Conservation (phyloP, 768 basidiomycete genomes). For the Boletus rubroflammeus region DNA sequence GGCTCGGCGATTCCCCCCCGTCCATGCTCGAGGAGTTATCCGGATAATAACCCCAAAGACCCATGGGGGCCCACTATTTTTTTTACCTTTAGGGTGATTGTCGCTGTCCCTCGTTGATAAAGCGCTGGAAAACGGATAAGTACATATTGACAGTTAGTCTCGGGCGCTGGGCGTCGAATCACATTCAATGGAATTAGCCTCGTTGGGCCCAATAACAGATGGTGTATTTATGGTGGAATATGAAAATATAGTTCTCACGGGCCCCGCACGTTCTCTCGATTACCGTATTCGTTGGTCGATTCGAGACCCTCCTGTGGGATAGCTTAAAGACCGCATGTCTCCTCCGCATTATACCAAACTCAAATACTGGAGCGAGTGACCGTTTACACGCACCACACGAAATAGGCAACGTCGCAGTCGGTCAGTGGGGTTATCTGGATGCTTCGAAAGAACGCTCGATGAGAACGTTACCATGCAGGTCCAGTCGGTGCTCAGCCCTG, state of each 20-base stretch:
- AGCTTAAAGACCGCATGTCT: not conserved
- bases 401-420: not conserved
- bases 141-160: not conserved
- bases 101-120: not conserved
- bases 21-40: not conserved
- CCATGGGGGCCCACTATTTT: not conserved
- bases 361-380: not conserved
- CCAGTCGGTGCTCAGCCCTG: not conserved
- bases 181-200: conserved; percentile 2
- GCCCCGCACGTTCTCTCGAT: not conserved
- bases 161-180: not conserved
- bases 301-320: not conserved
- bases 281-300: not conserved
- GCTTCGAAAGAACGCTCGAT: not conserved
- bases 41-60: not conserved
- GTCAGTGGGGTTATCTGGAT: not conserved
- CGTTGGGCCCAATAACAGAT: not conserved
- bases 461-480: not conserved
- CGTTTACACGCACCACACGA: not conserved
- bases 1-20: not conserved
- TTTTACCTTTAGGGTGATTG: not conserved
- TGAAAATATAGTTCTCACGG: not conserved
- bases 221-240: not conserved
- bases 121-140: not conserved
- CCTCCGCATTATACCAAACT: not conserved